These are phyloP conservation scores for Lepidium sativum DNA, from an alignment of 345 rosid species.

Conservation along the genomic window DNA sequence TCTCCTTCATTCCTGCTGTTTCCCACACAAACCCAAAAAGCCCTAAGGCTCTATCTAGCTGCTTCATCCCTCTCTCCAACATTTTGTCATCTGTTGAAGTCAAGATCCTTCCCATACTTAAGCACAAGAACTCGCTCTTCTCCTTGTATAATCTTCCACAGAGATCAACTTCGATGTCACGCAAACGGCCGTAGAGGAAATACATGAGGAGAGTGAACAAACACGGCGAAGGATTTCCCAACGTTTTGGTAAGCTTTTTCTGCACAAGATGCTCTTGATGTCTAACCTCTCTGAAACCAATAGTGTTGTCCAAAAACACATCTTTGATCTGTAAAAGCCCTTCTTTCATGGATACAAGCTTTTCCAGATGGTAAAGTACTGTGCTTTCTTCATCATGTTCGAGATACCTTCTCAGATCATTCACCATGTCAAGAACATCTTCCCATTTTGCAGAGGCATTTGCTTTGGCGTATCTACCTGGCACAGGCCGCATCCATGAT, in stretches of 20 bases:
- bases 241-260: conserved; percentile 53
- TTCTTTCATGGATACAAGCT: conserved; percentile 78
- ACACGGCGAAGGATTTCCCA: conserved; percentile 67
- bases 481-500: conserved; percentile 64
- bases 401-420: conserved; percentile 51
- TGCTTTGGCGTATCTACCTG: conserved; percentile 30
- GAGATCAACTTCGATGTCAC: conserved; percentile 61
- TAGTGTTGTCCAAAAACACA: conserved; percentile 49
- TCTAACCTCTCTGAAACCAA: conserved; percentile 57
- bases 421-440: conserved; percentile 73
- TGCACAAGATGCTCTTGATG: conserved; percentile 59
- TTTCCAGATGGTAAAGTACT: conserved; percentile 39
- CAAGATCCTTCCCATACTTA: conserved; percentile 64
- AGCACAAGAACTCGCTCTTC: conserved; percentile 24
- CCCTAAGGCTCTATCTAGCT: conserved; percentile 55
- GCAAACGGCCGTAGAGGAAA: conserved; percentile 59
- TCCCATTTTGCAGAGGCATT: conserved; percentile 46
- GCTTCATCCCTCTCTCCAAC: conserved; percentile 59
- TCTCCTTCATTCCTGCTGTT: conserved; percentile 58
- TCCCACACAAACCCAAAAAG: conserved; percentile 67
- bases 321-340: conserved; percentile 62
- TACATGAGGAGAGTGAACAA: conserved; percentile 61
- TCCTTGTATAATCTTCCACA: conserved; percentile 45
- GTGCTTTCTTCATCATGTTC: conserved; percentile 21
- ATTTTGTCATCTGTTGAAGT: conserved; percentile 45